Base-by-base conservation (phyloP, 345 rosid genomes). In the Brassica cretica region DNA sequence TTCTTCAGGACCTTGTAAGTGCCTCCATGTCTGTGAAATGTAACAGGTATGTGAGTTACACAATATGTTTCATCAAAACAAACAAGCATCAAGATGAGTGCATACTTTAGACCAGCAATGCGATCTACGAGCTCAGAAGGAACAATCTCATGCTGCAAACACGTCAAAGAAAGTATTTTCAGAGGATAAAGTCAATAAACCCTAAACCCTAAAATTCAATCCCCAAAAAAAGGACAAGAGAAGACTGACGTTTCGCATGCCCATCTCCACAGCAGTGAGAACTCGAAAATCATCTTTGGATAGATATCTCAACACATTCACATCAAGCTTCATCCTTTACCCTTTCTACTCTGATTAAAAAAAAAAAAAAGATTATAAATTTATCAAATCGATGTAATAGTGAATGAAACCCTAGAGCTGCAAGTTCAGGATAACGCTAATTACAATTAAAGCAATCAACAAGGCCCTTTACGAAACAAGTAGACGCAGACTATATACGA, bases 251-350 rank as follows among this genome's bases (percentile, higher is more conserved):
- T 92, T 92, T 61, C 98, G 81, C 98, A 88, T 91, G 78, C 96
- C 98, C 98, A 89, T 86, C 79, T 94, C 98, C 7, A 94, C 98
- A 0, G 97, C 96, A 6, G 97, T 91, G 58, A 95, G 89, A 83
- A 95, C 94, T 85, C 91, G 88, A 71, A 95, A 93, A 83, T 95
- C 97, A 78, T 91, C 99, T 74, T 90, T 93, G 3, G 94, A 89
- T 29, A 95, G 88, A 64, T 91, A 93, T 61, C 98, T 80, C 79
- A 93, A 83, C 9, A 85, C 96, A 21, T 95, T 85, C 65, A 91
- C 93, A 9, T 90, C 86, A 80, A 95, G 80, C 88, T 93, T 95
- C 99, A 93, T 93, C 25, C 51, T 83, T 76, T 67, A 29, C 62
- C 64, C 51, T 64, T 75, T 32, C 30, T 21, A 65, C 56, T 64